Base-by-base conservation (phyloP, 176 grass and related monocot genomes). In the Triticum dicoccoides region DNA sequence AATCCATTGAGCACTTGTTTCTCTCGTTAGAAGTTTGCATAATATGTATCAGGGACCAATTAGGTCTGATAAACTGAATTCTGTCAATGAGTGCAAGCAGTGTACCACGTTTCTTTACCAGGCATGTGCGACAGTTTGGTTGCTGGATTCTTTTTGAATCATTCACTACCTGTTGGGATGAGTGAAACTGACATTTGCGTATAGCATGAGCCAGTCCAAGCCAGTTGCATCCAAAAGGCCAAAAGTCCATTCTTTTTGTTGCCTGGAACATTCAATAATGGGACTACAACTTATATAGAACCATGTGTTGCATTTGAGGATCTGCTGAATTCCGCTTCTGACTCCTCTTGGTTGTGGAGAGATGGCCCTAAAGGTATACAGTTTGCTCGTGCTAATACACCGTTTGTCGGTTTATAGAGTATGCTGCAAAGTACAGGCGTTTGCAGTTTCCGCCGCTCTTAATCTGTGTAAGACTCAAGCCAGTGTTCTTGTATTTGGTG, bases 331-430 rank as follows among this genome's bases (percentile, higher is more conserved):
- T 77, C 80, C 76, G 38, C 71, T 86, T 88, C 70, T 88, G 78
- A 66, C 78, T 81, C 84, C 82, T 77, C 45, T 88, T 90, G 61
- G 33, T 88, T 83, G 61, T 89, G 37, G n/a, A 89, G 84, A 90
- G 59, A 95, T 95, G 93, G 93, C 83, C 17, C 67, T 95, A 82
- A 92, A 95, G 88, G 93, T 92, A 90, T 61, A 77, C 47, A 44
- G 45, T 78, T 85, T 72, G 33, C 64, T 91, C 32, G 38, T 65
- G 29, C 54, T 52, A 41, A 81, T 88, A 45, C 70, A 85, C 47
- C n/a, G 49, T 85, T 68, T 81, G 10, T 80, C 23, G 0, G 27
- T 64, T 23, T 87, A 70, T 37, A 65, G 58, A 79, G 58, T 69
- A 83, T 68, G 58, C 3, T 87, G 62, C 49, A 68, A 61, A 88